phyloP scores from a whole-genome alignment of 75 land plant species.

The Azolla pinnata region DNA sequence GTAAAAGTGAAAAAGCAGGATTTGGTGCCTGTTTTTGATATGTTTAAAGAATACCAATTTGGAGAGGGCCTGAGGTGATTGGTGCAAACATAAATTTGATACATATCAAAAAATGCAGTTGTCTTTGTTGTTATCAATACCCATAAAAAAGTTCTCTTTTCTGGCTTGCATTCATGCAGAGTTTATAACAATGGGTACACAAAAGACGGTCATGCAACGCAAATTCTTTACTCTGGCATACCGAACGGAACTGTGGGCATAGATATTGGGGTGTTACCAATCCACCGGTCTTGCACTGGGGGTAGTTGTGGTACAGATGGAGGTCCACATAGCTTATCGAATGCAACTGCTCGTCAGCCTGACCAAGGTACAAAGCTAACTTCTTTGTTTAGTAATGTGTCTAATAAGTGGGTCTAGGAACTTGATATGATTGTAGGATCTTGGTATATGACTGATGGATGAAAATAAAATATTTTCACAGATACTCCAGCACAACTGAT shows the following conservation, averaged over 20 bases:
- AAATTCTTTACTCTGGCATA: background rate
- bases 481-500: too few relatives aligned
- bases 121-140: slow-evolving; percentile 5
- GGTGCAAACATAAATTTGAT: too few relatives aligned
- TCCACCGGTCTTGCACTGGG: slow-evolving; percentile 21
- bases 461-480: too few relatives aligned
- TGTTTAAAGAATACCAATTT: slow-evolving; percentile 25
- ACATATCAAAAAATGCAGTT: too few relatives aligned
- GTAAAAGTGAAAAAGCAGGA: slow-evolving; percentile 66
- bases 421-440: too few relatives aligned
- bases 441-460: too few relatives aligned
- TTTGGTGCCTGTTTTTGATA: slow-evolving; percentile 68
- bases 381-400: too few relatives aligned
- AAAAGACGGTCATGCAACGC: slow-evolving; percentile 1
- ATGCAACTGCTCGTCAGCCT: too few relatives aligned
- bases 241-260: too few relatives aligned
- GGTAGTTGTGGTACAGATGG: slow-evolving; percentile 33
- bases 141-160: background rate
- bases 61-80: background rate
- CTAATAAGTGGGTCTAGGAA: too few relatives aligned
- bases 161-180: slow-evolving; percentile 6
- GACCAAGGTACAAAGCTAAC: too few relatives aligned
- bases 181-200: slow-evolving; percentile 12
- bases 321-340: too few relatives aligned
- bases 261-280: slow-evolving; percentile 9